Base-by-base conservation (phyloP, 441 rosid genomes). In the Adansonia gregorii region DNA sequence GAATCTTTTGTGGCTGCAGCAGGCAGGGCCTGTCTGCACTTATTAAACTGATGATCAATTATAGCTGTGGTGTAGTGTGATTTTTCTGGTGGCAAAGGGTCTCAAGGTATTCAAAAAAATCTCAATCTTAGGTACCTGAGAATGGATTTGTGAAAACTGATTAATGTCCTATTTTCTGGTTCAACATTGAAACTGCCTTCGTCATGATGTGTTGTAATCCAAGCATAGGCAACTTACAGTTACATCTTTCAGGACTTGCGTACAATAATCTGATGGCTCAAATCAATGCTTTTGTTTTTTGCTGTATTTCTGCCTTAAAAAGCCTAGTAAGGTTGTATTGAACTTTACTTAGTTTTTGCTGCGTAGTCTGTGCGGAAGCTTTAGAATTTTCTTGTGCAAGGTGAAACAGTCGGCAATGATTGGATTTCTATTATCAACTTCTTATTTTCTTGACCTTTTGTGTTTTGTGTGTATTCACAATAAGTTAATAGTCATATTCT, bases 141-240 rank as follows among this genome's bases (percentile, higher is more conserved):
- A 59, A 10, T 59, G 10, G 64, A 20, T 59, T 20, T 22, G 31
- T 19, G 2, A 46, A 19, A 45, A 67, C n/a, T 45, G 14, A 19
- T 41, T 24, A 8, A 66, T 51, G 60, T 52, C 24, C 60, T 52
- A 31, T 71, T 70, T 52, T 71, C 74, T n/a, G 63, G 74, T 71
- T 70, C 56, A 15, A 52, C 61, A 8, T 27, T 51, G 24, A 4
- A 52, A 71, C 27, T 52, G 46, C 27, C 61, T 48, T 67, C 31
- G 9, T 68, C 10, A 20, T n/a, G 22, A 52, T 71, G 2, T 71
- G 61, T 31, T 71, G 74, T 52, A 8, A 27, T 52, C 74, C 46
- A 1, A 15, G 61, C 74, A 31, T 52, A 15, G 24, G 46, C 74
- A 70, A 51, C 59, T 24, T 27, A 8, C 74, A 31, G 31, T 31